phyloP scores from a whole-genome alignment of 306 rosid species.

The Delonix regia region DNA sequence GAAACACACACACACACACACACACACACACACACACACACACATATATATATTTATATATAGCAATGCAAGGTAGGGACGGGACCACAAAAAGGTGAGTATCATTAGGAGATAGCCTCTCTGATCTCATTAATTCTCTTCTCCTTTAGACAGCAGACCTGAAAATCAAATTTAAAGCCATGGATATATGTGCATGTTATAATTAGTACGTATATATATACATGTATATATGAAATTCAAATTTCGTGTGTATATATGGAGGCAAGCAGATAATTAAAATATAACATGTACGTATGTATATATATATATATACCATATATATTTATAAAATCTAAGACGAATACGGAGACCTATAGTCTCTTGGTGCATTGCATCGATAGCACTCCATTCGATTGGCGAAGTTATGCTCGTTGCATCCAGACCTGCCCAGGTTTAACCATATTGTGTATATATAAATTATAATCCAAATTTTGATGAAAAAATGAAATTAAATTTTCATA shows the following conservation, averaged over 20 bases:
- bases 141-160: conserved; percentile 38
- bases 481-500: no score
- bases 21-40: no score
- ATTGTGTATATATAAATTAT: no score
- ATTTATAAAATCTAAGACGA: conserved; percentile 41
- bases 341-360: conserved; percentile 73
- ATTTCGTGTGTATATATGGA: no score
- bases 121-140: conserved; percentile 29
- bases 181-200: no score
- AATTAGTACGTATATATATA: no score
- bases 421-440: conserved; percentile 42
- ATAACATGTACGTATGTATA: no score
- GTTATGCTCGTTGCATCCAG: conserved; percentile 88
- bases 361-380: conserved; percentile 77
- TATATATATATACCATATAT: conserved; percentile 33
- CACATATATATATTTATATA: no score
- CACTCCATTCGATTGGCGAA: conserved; percentile 81
- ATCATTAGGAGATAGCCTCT: conserved; percentile 39
- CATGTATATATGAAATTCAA: no score
- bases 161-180: not conserved
- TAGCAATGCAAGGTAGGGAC: not conserved
- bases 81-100: conserved; percentile 26
- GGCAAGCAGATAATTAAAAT: no score
- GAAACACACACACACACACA: no score
- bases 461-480: no score